phyloP scores from a whole-genome alignment of 192 early-diverging fungal species.

The Linnemannia exigua region DNA sequence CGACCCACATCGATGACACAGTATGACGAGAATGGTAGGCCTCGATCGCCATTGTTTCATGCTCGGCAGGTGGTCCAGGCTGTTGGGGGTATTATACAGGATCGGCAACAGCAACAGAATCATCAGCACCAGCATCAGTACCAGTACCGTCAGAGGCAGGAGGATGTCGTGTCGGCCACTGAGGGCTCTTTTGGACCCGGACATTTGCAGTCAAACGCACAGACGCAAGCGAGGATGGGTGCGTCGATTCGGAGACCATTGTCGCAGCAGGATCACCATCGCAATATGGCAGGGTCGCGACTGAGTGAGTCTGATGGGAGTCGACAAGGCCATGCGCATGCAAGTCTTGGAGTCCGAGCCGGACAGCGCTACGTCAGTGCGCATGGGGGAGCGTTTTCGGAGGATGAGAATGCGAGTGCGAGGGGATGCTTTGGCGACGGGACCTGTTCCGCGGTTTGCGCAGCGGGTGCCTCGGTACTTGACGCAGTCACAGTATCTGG shows the following conservation, averaged over 20 bases:
- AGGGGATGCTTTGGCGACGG: not conserved
- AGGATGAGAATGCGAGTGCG: constrained; percentile 22
- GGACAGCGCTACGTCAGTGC: constrained; percentile 5
- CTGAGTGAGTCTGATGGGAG: not conserved
- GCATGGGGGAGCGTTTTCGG: constrained; percentile 25
- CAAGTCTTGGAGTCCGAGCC: constrained; percentile 3
- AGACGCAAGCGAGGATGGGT: not conserved
- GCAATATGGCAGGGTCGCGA: constrained; percentile 1
- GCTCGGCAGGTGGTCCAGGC: not conserved
- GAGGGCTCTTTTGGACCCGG: constrained; percentile 9
- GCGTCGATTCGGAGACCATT: constrained; percentile 5
- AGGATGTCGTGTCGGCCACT: constrained; percentile 12
- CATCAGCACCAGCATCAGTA: not conserved
- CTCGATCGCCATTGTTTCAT: not conserved
- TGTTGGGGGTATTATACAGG: not conserved
- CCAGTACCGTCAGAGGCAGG: not conserved
- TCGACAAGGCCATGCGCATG: constrained; percentile 11
- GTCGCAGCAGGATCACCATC: constrained; percentile 32
- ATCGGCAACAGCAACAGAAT: too few species aligned
- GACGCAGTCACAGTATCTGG: constrained; percentile 4
- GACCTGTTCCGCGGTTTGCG: constrained; percentile 6
- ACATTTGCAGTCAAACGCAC: not conserved
- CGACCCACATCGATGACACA: not conserved
- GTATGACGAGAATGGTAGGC: not conserved
- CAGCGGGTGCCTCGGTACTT: not conserved